phyloP scores from a whole-genome alignment of 192 early-diverging fungal species.

The Neocallimastix lanati region DNA sequence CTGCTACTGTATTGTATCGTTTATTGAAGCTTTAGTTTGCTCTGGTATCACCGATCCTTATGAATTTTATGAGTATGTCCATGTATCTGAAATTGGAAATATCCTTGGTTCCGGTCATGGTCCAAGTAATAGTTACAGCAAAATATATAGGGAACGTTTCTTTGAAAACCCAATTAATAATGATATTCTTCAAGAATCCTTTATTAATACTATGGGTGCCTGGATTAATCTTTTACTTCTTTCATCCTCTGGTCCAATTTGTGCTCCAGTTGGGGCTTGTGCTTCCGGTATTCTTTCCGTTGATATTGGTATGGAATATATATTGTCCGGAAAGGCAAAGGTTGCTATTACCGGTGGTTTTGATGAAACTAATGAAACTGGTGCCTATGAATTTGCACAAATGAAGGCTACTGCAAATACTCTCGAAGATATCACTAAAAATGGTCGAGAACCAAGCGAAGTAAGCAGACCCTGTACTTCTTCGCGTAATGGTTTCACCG shows the following conservation, averaged over 20 bases:
- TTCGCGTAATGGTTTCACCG: slow-evolving; percentile 78
- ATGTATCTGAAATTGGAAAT: slow-evolving; percentile 87
- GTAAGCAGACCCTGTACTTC: slow-evolving; percentile 78
- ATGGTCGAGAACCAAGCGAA: slow-evolving; percentile 69
- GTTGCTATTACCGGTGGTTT: slow-evolving; percentile 82
- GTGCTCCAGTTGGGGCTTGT: slow-evolving; percentile 82
- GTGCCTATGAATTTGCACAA: slow-evolving; percentile 83
- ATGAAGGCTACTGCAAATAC: slow-evolving; percentile 87
- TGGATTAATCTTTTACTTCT: slow-evolving; percentile 95
- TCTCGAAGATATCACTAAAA: slow-evolving; percentile 56
- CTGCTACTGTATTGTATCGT: slow-evolving; percentile 70
- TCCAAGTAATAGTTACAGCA: slow-evolving; percentile 55
- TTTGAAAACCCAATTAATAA: slow-evolving; percentile 67
- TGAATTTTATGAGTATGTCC: slow-evolving; percentile 91
- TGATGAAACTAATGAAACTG: slow-evolving; percentile 85
- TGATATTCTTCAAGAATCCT: slow-evolving; percentile 88
- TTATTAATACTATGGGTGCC: slow-evolving; percentile 86
- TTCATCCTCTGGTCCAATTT: slow-evolving; percentile 81
- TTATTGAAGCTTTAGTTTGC: slow-evolving; percentile 74
- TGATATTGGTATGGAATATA: slow-evolving; percentile 79
- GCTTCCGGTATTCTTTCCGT: slow-evolving; percentile 79
- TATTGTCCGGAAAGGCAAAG: slow-evolving; percentile 76
- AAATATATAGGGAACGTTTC: slow-evolving; percentile 60
- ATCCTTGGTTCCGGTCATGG: slow-evolving; percentile 75
- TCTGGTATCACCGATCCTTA: slow-evolving; percentile 91